Evolutionary conservation across 768 basidiomycete species (phyloP), one percentile per base, ranked within the genome.

Genomic region (Sarcodon aspratus): DNA sequence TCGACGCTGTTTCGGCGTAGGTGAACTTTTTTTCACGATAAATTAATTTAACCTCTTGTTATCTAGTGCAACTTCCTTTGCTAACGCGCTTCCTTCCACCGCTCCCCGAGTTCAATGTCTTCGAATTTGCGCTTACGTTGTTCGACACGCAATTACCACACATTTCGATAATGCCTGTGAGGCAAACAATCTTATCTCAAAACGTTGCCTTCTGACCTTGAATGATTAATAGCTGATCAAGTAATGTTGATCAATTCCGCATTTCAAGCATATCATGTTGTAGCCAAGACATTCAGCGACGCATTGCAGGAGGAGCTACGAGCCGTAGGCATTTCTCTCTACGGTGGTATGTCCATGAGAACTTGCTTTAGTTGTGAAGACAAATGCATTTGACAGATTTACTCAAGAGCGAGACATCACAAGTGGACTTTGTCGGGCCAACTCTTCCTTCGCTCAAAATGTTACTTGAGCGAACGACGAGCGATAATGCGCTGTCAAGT

Each of bases 371-470:
- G 27, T 3, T 21, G 0, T 44, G 36, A 10, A 21, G 21, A 1
- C n/a, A 1, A 17, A 21, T 9, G 1, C 9, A 15, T 3, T 11
- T 6, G 9, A 13, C 56, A 76, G 95, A 94, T 49, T 58, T 97
- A 9, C 69, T 99, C 34, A 87, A 85, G 63, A 91, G 94, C 48
- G 95, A 99, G 59, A 75, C 78, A 0, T 76, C 82, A 3, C 81
- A 83, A 32, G 69, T 82, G 21, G 92, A 94, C 64, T 66, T 92
- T 6, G 84, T 82, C 38, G 83, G 83, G 2, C 85, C 89, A 1
- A 86, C 83, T 0, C 68, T 99, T 1, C 83, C 88, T 0, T 75
- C 82, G 13, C 70, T 97, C 51, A 96, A 93, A 66, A 62, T 70
- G 1, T 63, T 97, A 38, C 69, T 93, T 12, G 79, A 82, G 42